These are phyloP conservation scores for Cetradonia linearis DNA, from an alignment of 495 filamentous ascomycete genomes.

Conservation along the genomic window DNA sequence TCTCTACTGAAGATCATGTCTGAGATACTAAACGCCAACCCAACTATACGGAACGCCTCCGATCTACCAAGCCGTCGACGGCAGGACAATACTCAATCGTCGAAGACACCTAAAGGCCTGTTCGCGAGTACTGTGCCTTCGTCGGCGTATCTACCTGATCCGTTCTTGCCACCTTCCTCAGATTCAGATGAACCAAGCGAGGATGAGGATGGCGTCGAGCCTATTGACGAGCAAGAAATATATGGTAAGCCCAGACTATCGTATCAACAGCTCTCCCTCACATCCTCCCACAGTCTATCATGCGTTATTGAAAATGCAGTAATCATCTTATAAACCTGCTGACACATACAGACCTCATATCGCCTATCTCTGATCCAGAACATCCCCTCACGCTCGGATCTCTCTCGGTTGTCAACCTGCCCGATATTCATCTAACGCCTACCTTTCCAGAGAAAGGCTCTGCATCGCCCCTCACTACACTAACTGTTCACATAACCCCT, in stretches of 20 bases:
- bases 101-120: constrained; percentile 39
- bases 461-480: constrained; percentile 38
- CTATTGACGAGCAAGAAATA: constrained; percentile 92
- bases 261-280: constrained; percentile 17
- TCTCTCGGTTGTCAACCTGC: constrained; percentile 83
- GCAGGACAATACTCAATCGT: constrained; percentile 31
- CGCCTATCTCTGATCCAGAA: constrained; percentile 89
- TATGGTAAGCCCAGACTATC: constrained; percentile 51
- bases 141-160: constrained; percentile 44
- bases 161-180: constrained; percentile 34
- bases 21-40: constrained; percentile 81
- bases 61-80: constrained; percentile 77
- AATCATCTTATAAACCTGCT: neutral
- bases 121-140: constrained; percentile 36
- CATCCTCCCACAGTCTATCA: neutral
- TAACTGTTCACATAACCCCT: constrained; percentile 69
- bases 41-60: constrained; percentile 79
- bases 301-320: neutral
- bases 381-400: constrained; percentile 89
- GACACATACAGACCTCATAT: constrained; percentile 64
- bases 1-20: constrained; percentile 24
- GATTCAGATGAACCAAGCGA: constrained; percentile 40
- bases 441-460: constrained; percentile 20
- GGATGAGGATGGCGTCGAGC: constrained; percentile 58
- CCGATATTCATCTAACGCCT: constrained; percentile 73